Conservation (phyloP, 225 moss, liverwort and hornwort species). For the Physcomitrellopsis africana region DNA sequence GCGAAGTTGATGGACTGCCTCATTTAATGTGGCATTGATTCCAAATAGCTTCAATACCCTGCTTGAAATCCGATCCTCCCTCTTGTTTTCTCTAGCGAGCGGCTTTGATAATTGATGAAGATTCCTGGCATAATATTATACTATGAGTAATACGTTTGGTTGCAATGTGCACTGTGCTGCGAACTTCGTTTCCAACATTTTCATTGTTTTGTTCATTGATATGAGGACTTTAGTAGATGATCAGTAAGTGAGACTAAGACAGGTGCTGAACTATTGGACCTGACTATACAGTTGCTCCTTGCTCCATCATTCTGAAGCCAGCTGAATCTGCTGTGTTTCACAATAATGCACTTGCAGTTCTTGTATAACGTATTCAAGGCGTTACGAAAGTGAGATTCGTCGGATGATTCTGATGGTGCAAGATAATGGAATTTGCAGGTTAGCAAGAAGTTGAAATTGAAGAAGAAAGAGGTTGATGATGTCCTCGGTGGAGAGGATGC, state of each 20-base stretch:
- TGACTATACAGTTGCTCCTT: background rate
- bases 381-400: background rate
- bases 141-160: background rate
- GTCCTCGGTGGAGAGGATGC: constrained; percentile 98
- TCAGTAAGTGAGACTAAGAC: background rate
- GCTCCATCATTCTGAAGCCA: background rate
- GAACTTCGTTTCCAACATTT: background rate
- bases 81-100: background rate
- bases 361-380: background rate
- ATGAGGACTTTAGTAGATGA: background rate
- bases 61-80: background rate
- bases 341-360: background rate
- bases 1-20: background rate
- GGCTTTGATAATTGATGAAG: background rate
- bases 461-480: constrained; percentile 90
- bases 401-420: background rate
- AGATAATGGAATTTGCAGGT: constrained; percentile 50
- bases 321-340: background rate
- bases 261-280: background rate
- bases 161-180: background rate
- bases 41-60: too few relatives aligned
- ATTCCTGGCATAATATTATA: background rate
- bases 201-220: background rate
- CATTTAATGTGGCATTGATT: background rate
- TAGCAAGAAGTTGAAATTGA: constrained; percentile 85